phyloP scores from a whole-genome alignment of 352 stramenopile genomes.

The Globisporangium barbulae region DNA sequence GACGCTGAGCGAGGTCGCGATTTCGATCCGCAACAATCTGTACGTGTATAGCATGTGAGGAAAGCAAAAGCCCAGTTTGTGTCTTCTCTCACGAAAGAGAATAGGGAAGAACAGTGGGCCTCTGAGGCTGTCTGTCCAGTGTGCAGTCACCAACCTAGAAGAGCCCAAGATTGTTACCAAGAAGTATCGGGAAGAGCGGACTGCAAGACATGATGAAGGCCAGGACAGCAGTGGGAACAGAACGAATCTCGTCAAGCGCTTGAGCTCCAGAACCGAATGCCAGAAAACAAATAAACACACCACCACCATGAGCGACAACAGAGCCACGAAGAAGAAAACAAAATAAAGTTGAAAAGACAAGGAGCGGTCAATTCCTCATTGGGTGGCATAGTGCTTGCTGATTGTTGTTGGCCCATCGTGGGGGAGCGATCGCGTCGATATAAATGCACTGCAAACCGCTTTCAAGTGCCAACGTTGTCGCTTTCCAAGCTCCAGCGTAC shows the following conservation, averaged over 20 bases:
- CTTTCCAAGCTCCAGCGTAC: too few species aligned
- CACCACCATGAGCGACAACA: neutral
- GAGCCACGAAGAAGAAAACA: neutral
- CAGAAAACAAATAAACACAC: neutral
- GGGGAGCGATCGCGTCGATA: too few species aligned
- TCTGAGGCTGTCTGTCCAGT: neutral
- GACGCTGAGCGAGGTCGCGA: conserved; percentile 70
- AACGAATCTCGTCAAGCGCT: neutral
- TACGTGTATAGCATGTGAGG: conserved; percentile 74
- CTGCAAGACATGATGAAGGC: neutral
- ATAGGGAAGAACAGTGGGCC: neutral
- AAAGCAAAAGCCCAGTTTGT: neutral
- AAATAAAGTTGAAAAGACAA: neutral
- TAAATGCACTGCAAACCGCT: too few species aligned
- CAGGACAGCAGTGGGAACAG: neutral
- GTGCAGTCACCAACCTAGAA: neutral
- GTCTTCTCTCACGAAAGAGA: neutral
- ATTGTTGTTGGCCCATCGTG: too few species aligned
- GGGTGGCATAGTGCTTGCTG: too few species aligned
- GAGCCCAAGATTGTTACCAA: neutral
- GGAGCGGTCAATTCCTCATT: too few species aligned
- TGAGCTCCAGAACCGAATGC: neutral
- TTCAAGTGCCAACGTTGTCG: too few species aligned
- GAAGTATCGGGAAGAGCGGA: neutral
- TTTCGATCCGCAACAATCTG: conserved; percentile 81